phyloP scores from a whole-genome alignment of 108 stramenopile genomes.

The Nannochloropsis granulata region DNA sequence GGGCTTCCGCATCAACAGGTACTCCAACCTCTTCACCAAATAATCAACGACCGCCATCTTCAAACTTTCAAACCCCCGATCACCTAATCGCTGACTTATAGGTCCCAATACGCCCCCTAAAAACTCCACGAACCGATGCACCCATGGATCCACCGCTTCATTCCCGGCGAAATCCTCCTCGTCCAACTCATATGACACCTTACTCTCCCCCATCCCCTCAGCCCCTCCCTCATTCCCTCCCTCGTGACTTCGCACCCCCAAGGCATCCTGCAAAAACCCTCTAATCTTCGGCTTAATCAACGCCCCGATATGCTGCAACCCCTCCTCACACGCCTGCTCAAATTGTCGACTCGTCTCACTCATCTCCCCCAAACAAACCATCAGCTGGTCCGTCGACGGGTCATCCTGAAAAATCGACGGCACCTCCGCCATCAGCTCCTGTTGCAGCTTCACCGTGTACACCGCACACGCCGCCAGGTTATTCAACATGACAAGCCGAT shows the following conservation, averaged over 20 bases:
- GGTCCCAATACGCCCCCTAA: background rate
- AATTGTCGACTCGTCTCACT: conserved; percentile 7
- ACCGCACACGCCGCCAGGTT: conserved; percentile 15
- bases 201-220: conserved; percentile 2
- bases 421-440: conserved; percentile 15
- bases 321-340: conserved; percentile 8
- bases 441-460: conserved; percentile 5
- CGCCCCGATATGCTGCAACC: conserved; percentile 10
- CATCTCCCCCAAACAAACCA: conserved; percentile 22
- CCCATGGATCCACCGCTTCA: conserved; percentile 19
- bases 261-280: background rate
- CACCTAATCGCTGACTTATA: background rate
- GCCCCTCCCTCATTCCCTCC: background rate
- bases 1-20: conserved; percentile 1
- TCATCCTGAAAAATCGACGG: conserved; percentile 1
- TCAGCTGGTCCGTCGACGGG: conserved; percentile 1
- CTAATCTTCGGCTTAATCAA: background rate
- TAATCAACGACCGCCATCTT: conserved; percentile 7
- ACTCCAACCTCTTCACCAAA: conserved; percentile 17
- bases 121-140: conserved; percentile 1
- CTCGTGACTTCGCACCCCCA: background rate
- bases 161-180: conserved; percentile 26
- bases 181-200: conserved; percentile 14
- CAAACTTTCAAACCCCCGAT: background rate
- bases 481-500: conserved; percentile 22